Percentiles rank a stretch among this genome's conserved stretches.
Conservation (phyloP, 495 filamentous ascomycete species). For the Cryomyces minteri region DNA sequence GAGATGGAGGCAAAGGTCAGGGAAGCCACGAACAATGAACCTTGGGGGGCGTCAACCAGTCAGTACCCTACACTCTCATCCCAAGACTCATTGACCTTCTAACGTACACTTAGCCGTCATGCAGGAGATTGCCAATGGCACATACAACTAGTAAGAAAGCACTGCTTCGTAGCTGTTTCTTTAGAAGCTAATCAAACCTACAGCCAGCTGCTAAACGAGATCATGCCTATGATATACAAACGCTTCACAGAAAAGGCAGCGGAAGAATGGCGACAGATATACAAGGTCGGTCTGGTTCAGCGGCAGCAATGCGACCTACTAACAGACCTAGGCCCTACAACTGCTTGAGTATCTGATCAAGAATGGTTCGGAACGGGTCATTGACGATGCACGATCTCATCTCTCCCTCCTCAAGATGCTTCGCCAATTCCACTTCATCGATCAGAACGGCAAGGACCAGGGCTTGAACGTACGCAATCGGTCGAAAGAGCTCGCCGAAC, state of each 20-base stretch:
- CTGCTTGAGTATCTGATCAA: conserved; percentile 95
- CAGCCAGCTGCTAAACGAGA: conserved; percentile 93
- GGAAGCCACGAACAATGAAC: conserved; percentile 96
- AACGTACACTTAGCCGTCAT: conserved; percentile 28
- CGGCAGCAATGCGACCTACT: background rate
- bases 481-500: conserved; percentile 84
- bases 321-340: conserved; percentile 47
- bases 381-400: conserved; percentile 92
- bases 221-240: conserved; percentile 99
- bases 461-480: conserved; percentile 95
- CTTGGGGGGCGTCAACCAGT: conserved; percentile 84
- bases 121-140: conserved; percentile 97
- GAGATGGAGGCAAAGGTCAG: conserved; percentile 99
- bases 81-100: background rate
- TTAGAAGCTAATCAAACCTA: background rate
- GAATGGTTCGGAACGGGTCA: conserved; percentile 93
- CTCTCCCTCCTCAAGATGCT: conserved; percentile 94
- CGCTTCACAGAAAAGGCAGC: conserved; percentile 96
- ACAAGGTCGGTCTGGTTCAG: conserved; percentile 42
- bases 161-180: background rate
- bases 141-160: conserved; percentile 79
- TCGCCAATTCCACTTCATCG: conserved; percentile 95
- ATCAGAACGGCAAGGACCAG: conserved; percentile 92
- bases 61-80: background rate
- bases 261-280: conserved; percentile 98